These are phyloP conservation scores for Daldinia grandis DNA, from an alignment of 495 filamentous ascomycete species.

Conservation along the genomic window DNA sequence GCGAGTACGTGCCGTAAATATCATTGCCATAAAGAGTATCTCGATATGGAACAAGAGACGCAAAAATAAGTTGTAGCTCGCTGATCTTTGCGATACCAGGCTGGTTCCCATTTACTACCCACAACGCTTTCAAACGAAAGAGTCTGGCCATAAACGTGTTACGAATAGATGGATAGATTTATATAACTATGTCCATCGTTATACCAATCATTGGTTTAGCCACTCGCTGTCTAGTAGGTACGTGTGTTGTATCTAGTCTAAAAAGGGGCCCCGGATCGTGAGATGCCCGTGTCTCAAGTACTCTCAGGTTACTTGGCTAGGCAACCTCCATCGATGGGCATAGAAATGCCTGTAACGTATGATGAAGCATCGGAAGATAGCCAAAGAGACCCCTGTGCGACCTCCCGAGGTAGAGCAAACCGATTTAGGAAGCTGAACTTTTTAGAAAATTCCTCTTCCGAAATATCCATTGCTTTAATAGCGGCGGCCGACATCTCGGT, in stretches of 20 bases:
- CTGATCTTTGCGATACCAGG: no score
- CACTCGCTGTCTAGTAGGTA: background rate
- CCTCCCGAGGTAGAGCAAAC: background rate
- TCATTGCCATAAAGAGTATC: background rate
- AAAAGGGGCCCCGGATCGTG: background rate
- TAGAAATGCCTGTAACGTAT: background rate
- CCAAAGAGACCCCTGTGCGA: background rate
- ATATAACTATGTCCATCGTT: background rate
- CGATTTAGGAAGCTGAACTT: background rate
- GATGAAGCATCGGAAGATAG: background rate
- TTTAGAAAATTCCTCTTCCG: background rate
- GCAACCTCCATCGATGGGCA: background rate
- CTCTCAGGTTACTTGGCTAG: background rate
- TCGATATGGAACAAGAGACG: background rate
- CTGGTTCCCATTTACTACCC: background rate
- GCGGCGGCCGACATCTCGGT: background rate
- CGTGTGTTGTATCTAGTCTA: background rate
- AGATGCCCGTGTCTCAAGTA: background rate
- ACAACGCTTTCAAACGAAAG: background rate
- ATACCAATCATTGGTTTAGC: background rate
- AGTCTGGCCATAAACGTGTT: background rate
- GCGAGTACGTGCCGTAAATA: background rate
- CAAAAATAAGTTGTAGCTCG: background rate
- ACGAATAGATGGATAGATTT: background rate
- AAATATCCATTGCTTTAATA: background rate